These are phyloP conservation scores for Ilyonectria robusta DNA, from an alignment of 2,329 filamentous ascomycete species.

Conservation along the genomic window DNA sequence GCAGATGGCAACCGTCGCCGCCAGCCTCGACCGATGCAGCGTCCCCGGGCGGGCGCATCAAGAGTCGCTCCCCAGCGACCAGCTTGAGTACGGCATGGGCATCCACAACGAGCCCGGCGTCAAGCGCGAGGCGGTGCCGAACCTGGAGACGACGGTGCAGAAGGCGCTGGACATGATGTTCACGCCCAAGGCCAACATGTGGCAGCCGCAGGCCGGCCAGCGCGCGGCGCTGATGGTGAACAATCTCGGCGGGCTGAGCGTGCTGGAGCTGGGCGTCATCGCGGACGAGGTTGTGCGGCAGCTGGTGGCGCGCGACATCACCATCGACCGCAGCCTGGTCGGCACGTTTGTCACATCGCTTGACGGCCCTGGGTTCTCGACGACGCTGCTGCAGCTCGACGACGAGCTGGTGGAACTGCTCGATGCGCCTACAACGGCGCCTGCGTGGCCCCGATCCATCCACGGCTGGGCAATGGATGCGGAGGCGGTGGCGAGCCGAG, in stretches of 20 bases:
- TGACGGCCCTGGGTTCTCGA: constrained; percentile 43
- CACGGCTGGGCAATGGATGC: constrained; percentile 38
- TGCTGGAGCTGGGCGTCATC: constrained; percentile 43
- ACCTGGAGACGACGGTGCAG: constrained; percentile 36
- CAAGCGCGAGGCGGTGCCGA: constrained; percentile 35
- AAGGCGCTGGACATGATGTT: constrained; percentile 43
- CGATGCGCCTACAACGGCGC: constrained; percentile 42
- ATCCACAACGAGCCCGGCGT: constrained; percentile 48
- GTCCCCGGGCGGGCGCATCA: constrained; percentile 41
- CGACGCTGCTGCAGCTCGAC: constrained; percentile 41
- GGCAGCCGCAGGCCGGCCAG: constrained; percentile 38
- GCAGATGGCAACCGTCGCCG: constrained; percentile 45
- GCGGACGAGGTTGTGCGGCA: constrained; percentile 43
- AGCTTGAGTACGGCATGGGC: constrained; percentile 46
- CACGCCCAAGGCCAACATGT: constrained; percentile 40
- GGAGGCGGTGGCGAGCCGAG: constrained; percentile 33
- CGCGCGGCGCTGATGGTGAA: constrained; percentile 43
- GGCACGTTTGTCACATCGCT: constrained; percentile 45
- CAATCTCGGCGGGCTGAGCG: constrained; percentile 44
- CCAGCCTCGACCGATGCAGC: constrained; percentile 43
- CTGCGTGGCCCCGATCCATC: constrained; percentile 44
- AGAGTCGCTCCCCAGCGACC: constrained; percentile 36
- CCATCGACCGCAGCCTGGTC: constrained; percentile 37
- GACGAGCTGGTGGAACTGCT: constrained; percentile 38
- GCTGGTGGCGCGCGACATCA: constrained; percentile 20